Evolutionary conservation across 2,329 filamentous ascomycete genomes (phyloP).

Genomic region (Ophiostoma sp.): DNA sequence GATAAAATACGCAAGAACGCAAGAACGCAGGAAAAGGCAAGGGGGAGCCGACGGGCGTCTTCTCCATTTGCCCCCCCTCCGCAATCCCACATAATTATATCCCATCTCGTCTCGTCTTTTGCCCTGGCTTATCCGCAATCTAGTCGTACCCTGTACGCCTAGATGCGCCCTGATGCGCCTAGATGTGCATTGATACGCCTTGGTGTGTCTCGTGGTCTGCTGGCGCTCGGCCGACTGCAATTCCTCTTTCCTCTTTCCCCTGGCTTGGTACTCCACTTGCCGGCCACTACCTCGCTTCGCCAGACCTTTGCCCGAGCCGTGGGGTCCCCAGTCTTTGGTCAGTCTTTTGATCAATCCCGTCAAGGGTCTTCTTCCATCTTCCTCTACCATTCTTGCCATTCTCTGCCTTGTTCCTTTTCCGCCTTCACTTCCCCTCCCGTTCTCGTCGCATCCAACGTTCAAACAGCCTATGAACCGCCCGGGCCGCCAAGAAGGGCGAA

Average conservation of each 20-base stretch:
- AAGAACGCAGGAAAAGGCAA: neutral
- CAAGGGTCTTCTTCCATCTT: neutral
- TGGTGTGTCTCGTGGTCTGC: neutral
- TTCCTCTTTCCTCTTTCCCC: neutral
- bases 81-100: neutral
- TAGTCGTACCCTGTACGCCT: neutral
- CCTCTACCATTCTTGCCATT: neutral
- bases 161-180: neutral
- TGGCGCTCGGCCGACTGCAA: neutral
- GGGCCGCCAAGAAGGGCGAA: slow-evolving; percentile 92
- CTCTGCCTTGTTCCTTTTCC: neutral
- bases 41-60: neutral
- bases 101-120: neutral
- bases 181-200: too few relatives aligned
- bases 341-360: neutral
- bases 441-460: neutral
- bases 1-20: neutral
- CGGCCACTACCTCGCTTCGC: neutral
- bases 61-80: neutral
- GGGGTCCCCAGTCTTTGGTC: neutral
- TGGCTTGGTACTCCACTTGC: neutral
- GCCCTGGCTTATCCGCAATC: neutral
- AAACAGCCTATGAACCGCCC: slow-evolving; percentile 59
- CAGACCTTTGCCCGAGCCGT: neutral
- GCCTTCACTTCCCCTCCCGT: neutral